Percentiles rank a stretch among this genome's conserved stretches.
Conservation (phyloP, 2,329 filamentous ascomycete genomes). For the Aspergillus sp. region DNA sequence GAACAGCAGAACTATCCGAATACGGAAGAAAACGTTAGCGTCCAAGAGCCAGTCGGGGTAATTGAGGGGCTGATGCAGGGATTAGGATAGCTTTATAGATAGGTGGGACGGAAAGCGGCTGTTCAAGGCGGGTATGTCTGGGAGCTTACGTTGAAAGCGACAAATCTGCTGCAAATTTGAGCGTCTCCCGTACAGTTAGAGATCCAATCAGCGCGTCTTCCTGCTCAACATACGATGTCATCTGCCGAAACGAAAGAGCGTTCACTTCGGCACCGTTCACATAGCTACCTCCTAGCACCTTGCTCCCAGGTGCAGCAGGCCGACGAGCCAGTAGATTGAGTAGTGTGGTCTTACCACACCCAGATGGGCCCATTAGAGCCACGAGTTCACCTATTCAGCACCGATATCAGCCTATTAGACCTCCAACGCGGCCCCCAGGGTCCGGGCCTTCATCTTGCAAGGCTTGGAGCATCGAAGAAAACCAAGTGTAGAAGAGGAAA, state of each 20-base stretch:
- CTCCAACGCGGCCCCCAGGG: no score
- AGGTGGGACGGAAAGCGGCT: no score
- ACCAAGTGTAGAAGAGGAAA: background rate
- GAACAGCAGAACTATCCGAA: no score
- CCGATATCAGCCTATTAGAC: no score
- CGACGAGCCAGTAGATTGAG: conserved; percentile 75
- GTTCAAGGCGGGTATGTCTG: no score
- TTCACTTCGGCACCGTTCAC: conserved; percentile 63
- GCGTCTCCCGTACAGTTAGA: conserved; percentile 75
- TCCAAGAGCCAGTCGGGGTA: no score
- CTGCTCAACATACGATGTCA: conserved; percentile 81
- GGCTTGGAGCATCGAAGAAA: no score
- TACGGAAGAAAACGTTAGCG: no score
- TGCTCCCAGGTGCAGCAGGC: conserved; percentile 53
- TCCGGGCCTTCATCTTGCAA: no score
- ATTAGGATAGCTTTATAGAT: conserved; percentile 43
- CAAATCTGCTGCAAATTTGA: conserved; percentile 74
- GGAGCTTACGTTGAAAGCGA: conserved; percentile 37
- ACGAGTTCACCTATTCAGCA: conserved; percentile 61
- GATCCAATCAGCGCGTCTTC: conserved; percentile 82
- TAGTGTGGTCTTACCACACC: conserved; percentile 77
- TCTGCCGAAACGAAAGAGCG: conserved; percentile 58
- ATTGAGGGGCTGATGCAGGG: conserved; percentile 26
- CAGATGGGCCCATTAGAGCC: conserved; percentile 76
- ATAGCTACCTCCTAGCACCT: conserved; percentile 54